Conservation (phyloP, 1,284 basidiomycete genomes). For the Marasmius fiardii region DNA sequence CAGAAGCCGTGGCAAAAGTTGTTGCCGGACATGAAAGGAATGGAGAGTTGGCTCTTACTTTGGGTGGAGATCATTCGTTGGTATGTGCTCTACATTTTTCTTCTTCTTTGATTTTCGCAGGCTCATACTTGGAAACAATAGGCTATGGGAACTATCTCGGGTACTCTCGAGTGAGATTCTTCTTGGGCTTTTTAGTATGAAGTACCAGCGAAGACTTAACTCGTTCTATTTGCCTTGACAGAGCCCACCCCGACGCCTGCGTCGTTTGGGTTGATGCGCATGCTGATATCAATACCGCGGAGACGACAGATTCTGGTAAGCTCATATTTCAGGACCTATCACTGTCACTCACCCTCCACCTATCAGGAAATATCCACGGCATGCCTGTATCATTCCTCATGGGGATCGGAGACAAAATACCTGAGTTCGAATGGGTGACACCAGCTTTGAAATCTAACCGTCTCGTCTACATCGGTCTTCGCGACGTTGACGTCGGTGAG, state of each 20-base stretch:
- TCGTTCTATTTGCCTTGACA: conserved; percentile 29
- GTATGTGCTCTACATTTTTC: conserved; percentile 39
- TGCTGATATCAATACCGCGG: conserved; percentile 92
- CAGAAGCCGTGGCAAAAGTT: conserved; percentile 72
- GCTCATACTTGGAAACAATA: conserved; percentile 25
- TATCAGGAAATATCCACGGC: conserved; percentile 89
- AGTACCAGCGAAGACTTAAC: not conserved
- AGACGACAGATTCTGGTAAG: conserved; percentile 79
- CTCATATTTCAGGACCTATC: too few species aligned
- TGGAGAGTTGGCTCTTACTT: conserved; percentile 84
- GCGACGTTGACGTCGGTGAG: conserved; percentile 91
- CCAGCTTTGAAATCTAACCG: conserved; percentile 69
- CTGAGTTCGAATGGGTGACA: conserved; percentile 81
- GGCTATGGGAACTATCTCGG: conserved; percentile 92
- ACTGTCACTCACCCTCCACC: conserved; percentile 10
- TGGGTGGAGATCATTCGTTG: conserved; percentile 97
- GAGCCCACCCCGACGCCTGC: conserved; percentile 70
- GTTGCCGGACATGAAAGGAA: conserved; percentile 75
- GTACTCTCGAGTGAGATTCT: conserved; percentile 65
- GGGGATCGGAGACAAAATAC: conserved; percentile 54
- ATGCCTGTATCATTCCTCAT: conserved; percentile 98
- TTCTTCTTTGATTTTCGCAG: conserved; percentile 10
- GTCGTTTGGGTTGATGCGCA: conserved; percentile 95
- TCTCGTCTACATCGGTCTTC: conserved; percentile 92
- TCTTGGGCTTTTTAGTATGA: not conserved